These are phyloP conservation scores for Neurospora sp. DNA, from an alignment of 495 filamentous ascomycete genomes.

Conservation along the genomic window DNA sequence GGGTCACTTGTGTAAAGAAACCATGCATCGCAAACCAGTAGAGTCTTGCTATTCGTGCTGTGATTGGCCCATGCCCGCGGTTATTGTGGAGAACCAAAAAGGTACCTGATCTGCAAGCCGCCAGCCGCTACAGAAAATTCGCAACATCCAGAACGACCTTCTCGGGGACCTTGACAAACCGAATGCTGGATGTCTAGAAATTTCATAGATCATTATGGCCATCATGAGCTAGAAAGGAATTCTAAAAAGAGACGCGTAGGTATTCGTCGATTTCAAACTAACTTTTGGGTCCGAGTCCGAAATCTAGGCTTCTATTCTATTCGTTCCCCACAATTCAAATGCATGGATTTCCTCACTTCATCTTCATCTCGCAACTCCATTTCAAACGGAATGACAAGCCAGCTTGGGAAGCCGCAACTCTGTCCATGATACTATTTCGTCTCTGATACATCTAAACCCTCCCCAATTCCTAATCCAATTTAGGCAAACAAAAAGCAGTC, in stretches of 20 bases:
- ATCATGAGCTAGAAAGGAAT: too few relatives aligned
- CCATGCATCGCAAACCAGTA: background rate
- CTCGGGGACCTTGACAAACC: background rate
- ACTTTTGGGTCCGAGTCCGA: background rate
- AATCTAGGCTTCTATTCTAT: background rate
- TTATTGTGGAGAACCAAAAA: background rate
- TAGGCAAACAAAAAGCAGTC: background rate
- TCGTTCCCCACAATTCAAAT: background rate
- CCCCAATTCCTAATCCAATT: too few relatives aligned
- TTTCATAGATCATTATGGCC: background rate
- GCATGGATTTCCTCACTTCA: background rate
- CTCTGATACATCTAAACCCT: too few relatives aligned
- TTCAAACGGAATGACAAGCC: background rate
- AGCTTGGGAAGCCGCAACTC: background rate
- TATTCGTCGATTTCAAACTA: too few relatives aligned
- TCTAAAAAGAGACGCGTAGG: too few relatives aligned
- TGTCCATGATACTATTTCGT: too few relatives aligned
- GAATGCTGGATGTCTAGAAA: background rate
- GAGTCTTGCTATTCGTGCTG: background rate
- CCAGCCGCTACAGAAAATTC: background rate
- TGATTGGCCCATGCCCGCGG: background rate
- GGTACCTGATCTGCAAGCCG: background rate
- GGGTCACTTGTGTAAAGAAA: background rate
- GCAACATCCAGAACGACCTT: background rate
- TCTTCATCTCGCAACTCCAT: background rate